Evolutionary conservation across 2,329 filamentous ascomycete species (phyloP), one percentile per base, ranked within the genome.

Genomic region (Aspergillus niger): DNA sequence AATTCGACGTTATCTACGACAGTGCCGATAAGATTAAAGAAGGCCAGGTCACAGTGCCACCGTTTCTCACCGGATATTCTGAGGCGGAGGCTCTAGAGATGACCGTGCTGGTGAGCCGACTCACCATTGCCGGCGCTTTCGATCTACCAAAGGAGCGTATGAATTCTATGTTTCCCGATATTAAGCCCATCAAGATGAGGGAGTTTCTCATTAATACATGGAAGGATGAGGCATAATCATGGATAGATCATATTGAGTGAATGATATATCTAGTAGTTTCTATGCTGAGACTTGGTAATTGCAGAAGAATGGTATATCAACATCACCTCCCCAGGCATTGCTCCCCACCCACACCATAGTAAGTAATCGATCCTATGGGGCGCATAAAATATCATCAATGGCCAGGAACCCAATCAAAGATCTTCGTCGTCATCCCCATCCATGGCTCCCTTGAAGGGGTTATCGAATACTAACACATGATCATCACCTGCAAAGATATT

Each of bases 1-100:
- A 78, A 15, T 72, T 80, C 62, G 22, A 76, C 7, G 61, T 81
- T 26, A 66, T 70, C 54, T 60, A 76, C 49, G 63, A 81, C 32
- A 61, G 58, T 48, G 15, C 74, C 52, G 63, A 78, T 47, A 67
- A 75, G 55, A 54, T 80, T 28, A 69, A 70, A 22, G 41, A 58
- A 15, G 76, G 77, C 0, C 55, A 75, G 61, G 66, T 75, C 5
- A 80, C 77, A 7, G 72, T 72, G 17, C 72, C 71, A 28, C 60
- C 63, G 0, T 69, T 69, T 59, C 69, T 70, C 6, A 44, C 56
- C 2, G 62, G 63, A 1, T 70, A 57, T 26, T 65, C 68, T 11
- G 28, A 57, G 8, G 65, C 70, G 5, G 72, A 74, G 22, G 20
- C 70, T 10, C 61, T 63, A 17, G 72, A 73, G 44, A 38, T 60